Evolutionary conservation across 495 filamentous ascomycete genomes (phyloP), one percentile per base, ranked within the genome.

Genomic region (Penicillium maclennaniae): DNA sequence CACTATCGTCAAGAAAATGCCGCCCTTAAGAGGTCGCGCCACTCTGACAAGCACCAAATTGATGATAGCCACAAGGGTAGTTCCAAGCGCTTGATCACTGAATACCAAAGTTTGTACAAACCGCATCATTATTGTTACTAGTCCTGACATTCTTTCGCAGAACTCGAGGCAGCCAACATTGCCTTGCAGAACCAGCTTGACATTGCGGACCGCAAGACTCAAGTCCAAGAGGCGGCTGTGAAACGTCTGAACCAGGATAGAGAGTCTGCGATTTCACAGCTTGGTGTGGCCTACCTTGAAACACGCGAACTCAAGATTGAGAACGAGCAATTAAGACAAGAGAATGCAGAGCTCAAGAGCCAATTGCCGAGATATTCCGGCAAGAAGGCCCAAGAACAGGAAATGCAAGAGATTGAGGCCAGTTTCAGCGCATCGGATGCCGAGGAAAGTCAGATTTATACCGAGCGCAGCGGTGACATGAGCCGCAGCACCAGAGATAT

Each of bases 281-380:
- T 88, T 12, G 82, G 77, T 4, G 75, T 82, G 19, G 83, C 86
- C 12, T 85, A 82, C 47, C 72, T 80, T n/a, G 80, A 80, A 43
- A 73, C 75, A 0, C 83, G 87, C 51, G 82, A 86, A 47, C 66
- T 87, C 16, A 86, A 86, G 68, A 61, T 51, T n/a, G 79, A 82
- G 27, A 83, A 79, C 51, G 73, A 78, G 31, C 67, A 52, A 15
- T 56, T 84, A n/a, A 67, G 64, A 28, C 61, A 70, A 40, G 78
- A 81, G 53, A 79, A 81, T 54, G 50, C 69, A 8, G 69, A 73
- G 15, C 71, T 85, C 26, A 75, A 71, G 51, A 56, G 64, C 17
- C 76, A 77, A 25, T 54, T 78, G 38, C 47, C 45, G 15, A 67
- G 67, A 26, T 56, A 65, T 10, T 54, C 58, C 0, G 17, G 41